Base-by-base conservation (phyloP, 78 protist genomes). In the Parvularia atlantis region DNA sequence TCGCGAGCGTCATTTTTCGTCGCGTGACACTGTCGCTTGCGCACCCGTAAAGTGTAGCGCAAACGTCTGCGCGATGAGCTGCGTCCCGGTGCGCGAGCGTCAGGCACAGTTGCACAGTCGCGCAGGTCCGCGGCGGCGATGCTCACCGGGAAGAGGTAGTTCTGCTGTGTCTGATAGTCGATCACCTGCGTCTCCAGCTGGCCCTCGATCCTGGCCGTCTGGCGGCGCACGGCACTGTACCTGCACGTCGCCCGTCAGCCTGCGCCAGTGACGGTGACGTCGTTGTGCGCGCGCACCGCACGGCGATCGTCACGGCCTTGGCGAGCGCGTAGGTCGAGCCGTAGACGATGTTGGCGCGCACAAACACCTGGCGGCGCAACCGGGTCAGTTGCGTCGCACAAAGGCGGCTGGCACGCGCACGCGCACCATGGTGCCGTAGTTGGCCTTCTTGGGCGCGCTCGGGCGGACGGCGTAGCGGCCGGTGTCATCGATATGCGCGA, bases 391-490 rank as follows among this genome's bases (percentile, higher is more conserved):
- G n/a, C n/a, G n/a, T 1, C 54, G 54, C 20, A 4, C 39, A 7
- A 75, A 3, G 76, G 67, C 67, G 37, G 80, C 50, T 11, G 7
- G 50, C 24, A 7, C 66, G 58, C 88, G 74, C 41, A 60, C 56
- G 41, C 44, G 63, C 22, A 80, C 78, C 83, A 78, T 75, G 40
- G 76, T 78, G 6, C 77, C 87, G 67, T 79, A 85, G 16, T 64
- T 40, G 9, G 67, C 35, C 59, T 77, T 69, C n/a, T 77, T 41
- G 67, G 78, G 84, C 22, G n/a, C n/a, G n/a, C n/a, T n/a, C n/a
- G 83, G 60, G 24, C 78, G 87, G 80, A 35, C 43, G n/a, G 63
- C 31, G 81, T 84, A 88, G n/a, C 40, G 13, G 28, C 64, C 75
- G 17, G 35, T 50, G 3, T 2, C 36, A 3, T 37, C 33, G 13